Base-by-base conservation (phyloP, 179 eudicot species). In the Pouteria campechiana region DNA sequence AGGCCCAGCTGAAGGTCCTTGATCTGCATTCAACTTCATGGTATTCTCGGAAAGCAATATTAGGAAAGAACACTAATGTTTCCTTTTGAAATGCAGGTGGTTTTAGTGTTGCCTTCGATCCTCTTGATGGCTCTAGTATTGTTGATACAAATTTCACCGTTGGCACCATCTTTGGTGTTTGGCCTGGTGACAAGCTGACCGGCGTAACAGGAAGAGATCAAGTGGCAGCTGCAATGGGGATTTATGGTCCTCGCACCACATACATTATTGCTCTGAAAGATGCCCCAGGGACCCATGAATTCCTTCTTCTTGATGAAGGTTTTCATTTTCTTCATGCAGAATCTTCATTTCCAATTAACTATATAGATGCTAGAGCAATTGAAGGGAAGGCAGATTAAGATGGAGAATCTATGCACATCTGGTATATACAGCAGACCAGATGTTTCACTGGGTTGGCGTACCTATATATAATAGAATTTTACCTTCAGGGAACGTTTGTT, bases 171-270 rank as follows among this genome's bases (percentile, higher is more conserved):
- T 92, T 92, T 37, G 99, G 99, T 6, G 96, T 92, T 31, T 92
- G 96, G 99, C 96, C 99, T 5, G 99, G 99, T 24, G 99, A 87
- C 52, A 92, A 92, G 69, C 64, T 92, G 25, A 79, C 94, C 0
- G 99, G 94, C 7, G 81, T 92, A n/a, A 87, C 93, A 1, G 99
- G 99, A 17, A 45, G 75, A 56, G 87, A 87, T 55, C 99, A 92
- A 67, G 99, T 80, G 34, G 99, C 99, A 41, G 88, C 99, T 52
- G 99, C 96, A 37, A 92, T 92, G 99, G 99, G 99, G 40, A 87
- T 92, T 40, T 92, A 76, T 17, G 99, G 99, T 28, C 99, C 99
- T 17, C 61, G 99, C 55, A 86, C 99, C 18, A 92, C 99, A 35
- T 92, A 92, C 63, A 89, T 92, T 50, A 55, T 92, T 67, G 99